Evolutionary conservation across 768 basidiomycete species (phyloP), one percentile per base, ranked within the genome.

Genomic region (Podaxis pistillaris): DNA sequence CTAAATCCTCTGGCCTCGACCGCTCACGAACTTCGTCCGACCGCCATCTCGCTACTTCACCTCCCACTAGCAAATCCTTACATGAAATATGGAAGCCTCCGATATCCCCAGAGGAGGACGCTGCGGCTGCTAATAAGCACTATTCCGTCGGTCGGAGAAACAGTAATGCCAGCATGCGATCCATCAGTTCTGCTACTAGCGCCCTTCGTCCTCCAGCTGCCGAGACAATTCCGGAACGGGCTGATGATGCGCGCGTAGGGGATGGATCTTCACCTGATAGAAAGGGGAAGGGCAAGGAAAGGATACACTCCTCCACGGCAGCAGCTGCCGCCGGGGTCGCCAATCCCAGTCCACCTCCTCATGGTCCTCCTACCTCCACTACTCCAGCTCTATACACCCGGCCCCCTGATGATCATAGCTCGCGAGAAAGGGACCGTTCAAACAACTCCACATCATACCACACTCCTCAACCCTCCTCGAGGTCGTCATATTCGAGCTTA

Each of bases 11-110:
- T 15, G 17, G 30, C 40, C 33, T 62, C 17, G 60, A 62, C 11
- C 53, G 52, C 26, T 36, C 53, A 7, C 68, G 79, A 51, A 73
- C 75, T 12, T 73, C 75, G 62, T 68, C 73, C 15, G 76, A 78
- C 30, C 72, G 75, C 46, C 69, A 75, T 61, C 63, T 72, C 67
- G 68, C 75, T 12, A 70, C 70, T 55, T 67, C 74, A 62, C 68
- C 78, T 62, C 68, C 76, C 13, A 71, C 52, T 26, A 26, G 22
- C 13, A 51, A 72, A 38, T 66, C 71, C 47, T 69, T 72, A 0
- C 81, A 78, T 13, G 81, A 83, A 62, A 70, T 84, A 33, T 85
- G 84, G 84, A 81, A 76, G 40, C 83, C 84, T 2, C 69, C 78
- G 0, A 75, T 79, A 19, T 75, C 80, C 0, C 75, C 79, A 12